phyloP scores from a whole-genome alignment of 176 grass and related monocot genomes.

The Echinochloa phyllopogon region DNA sequence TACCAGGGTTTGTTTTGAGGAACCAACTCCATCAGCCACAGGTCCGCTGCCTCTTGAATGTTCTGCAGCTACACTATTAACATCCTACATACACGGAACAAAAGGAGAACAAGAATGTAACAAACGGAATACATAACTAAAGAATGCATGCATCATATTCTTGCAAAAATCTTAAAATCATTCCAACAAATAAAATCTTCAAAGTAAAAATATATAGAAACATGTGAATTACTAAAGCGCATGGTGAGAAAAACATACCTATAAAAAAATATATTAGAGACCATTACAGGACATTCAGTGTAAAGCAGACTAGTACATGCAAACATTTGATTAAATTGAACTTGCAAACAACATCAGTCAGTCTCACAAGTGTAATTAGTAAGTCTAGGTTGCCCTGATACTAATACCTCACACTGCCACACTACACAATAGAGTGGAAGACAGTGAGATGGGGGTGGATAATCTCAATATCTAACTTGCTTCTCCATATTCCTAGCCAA shows the following conservation, averaged over 20 bases:
- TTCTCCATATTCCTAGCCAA: not conserved
- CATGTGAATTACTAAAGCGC: not conserved
- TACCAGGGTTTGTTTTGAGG: conserved; percentile 47
- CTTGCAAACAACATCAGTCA: not conserved
- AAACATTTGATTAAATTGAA: not conserved
- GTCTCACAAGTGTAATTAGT: conserved; percentile 20
- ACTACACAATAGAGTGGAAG: not conserved
- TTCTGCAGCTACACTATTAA: conserved; percentile 32
- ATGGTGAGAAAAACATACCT: not conserved
- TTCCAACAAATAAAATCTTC: not conserved
- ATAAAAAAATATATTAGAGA: not conserved
- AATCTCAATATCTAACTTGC: not conserved
- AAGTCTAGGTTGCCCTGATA: not conserved
- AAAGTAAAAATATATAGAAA: not conserved
- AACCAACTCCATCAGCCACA: conserved; percentile 47
- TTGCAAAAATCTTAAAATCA: not conserved
- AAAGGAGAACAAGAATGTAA: not conserved
- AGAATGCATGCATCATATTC: not conserved
- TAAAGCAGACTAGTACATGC: not conserved
- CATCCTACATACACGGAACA: conserved; percentile 42
- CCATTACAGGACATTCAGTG: not conserved
- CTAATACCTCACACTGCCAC: not conserved
- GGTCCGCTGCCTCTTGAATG: conserved; percentile 39
- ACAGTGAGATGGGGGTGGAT: not conserved
- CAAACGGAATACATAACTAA: not conserved